Evolutionary conservation across 1,284 basidiomycete genomes (phyloP).

Genomic region (Sporisorium iseilematis-ciliati): DNA sequence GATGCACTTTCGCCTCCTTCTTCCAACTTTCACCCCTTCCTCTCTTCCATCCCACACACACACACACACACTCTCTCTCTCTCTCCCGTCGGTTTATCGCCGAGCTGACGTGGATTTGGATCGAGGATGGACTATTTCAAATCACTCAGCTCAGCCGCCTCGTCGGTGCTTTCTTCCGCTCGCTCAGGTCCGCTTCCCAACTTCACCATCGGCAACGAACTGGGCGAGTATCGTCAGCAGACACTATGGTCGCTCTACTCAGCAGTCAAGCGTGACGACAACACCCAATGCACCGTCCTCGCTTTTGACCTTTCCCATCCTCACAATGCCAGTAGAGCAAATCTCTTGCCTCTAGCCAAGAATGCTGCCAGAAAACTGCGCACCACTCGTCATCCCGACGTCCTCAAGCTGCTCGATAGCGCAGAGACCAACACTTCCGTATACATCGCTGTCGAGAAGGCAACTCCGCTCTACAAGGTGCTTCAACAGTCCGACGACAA

Average conservation of each 20-base stretch:
- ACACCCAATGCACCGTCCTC: constrained; percentile 71
- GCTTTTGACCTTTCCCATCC: constrained; percentile 59
- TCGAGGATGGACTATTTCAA: constrained; percentile 84
- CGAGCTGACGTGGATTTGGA: neutral
- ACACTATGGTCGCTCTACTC: constrained; percentile 89
- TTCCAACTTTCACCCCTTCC: neutral
- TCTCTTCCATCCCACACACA: neutral
- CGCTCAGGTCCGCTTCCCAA: constrained; percentile 88
- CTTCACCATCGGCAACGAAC: constrained; percentile 84
- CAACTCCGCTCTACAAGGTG: constrained; percentile 80
- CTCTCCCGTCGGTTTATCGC: neutral
- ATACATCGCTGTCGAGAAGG: constrained; percentile 94
- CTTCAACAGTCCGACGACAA: constrained; percentile 70
- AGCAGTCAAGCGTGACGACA: constrained; percentile 86
- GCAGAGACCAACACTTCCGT: constrained; percentile 88
- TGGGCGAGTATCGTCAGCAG: constrained; percentile 76
- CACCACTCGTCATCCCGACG: constrained; percentile 91
- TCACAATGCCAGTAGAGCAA: constrained; percentile 47
- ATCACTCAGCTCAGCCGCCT: constrained; percentile 85
- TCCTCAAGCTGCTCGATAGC: constrained; percentile 88
- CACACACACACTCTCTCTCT: too few relatives aligned
- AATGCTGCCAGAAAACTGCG: constrained; percentile 92
- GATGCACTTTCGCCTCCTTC: neutral
- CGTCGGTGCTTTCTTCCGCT: constrained; percentile 82
- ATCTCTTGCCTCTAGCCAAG: constrained; percentile 78